A percentile compares a stretch with the other conserved stretches of the same genome.
These are phyloP conservation scores for Aspergillus glaucus DNA, from an alignment of 2,329 filamentous ascomycete species.

Conservation along the genomic window DNA sequence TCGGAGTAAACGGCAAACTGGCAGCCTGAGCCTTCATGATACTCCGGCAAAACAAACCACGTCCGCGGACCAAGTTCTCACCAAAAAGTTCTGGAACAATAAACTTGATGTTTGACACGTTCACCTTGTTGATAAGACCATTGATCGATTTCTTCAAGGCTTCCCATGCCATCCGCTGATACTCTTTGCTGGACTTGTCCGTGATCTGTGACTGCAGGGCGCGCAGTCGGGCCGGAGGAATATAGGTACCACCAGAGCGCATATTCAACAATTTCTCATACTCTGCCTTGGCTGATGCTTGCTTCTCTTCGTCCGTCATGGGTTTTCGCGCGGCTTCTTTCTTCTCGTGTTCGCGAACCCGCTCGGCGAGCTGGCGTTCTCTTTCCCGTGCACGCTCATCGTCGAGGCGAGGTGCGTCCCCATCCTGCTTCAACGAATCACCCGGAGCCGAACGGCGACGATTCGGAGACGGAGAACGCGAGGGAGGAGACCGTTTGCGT, in stretches of 20 bases:
- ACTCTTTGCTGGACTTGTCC: conserved; percentile 92
- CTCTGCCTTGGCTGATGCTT: conserved; percentile 81
- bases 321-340: conserved; percentile 45
- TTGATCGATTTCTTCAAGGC: conserved; percentile 98
- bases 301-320: conserved; percentile 73
- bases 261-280: conserved; percentile 88
- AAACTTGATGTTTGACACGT: conserved; percentile 94
- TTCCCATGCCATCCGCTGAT: conserved; percentile 98
- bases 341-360: conserved; percentile 47
- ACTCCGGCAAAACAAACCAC: conserved; percentile 87
- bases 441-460: conserved; percentile 44
- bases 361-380: conserved; percentile 47
- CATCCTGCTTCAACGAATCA: conserved; percentile 26
- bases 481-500: conserved; percentile 53
- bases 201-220: conserved; percentile 95
- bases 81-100: conserved; percentile 94
- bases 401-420: conserved; percentile 45
- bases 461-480: conserved; percentile 48
- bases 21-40: conserved; percentile 99
- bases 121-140: conserved; percentile 98
- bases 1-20: conserved; percentile 89
- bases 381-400: conserved; percentile 44
- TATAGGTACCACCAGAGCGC: conserved; percentile 93
- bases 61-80: conserved; percentile 86
- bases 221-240: conserved; percentile 82